phyloP scores from a whole-genome alignment of 495 filamentous ascomycete genomes.

The Cenococcum geophilum region DNA sequence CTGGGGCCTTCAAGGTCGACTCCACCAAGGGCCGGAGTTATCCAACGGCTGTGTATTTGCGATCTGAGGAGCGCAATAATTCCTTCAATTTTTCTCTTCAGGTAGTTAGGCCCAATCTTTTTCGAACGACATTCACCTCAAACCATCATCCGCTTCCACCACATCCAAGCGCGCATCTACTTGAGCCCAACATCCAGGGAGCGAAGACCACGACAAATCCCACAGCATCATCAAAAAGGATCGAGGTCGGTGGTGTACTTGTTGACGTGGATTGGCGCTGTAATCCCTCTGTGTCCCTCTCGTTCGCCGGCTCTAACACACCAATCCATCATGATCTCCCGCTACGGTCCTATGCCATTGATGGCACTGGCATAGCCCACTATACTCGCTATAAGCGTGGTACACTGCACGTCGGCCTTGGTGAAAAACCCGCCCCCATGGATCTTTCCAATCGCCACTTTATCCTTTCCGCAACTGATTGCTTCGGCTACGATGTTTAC shows the following conservation, averaged over 20 bases:
- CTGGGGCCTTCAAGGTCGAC: constrained; percentile 10
- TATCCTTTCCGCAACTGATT: constrained; percentile 59
- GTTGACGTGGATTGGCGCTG: constrained; percentile 51
- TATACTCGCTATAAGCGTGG: constrained; percentile 54
- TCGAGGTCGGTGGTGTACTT: constrained; percentile 46
- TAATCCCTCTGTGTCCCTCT: constrained; percentile 52
- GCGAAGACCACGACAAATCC: constrained; percentile 31
- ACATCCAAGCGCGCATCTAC: constrained; percentile 51
- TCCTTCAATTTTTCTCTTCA: constrained; percentile 54
- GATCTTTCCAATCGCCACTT: constrained; percentile 61
- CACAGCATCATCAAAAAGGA: constrained; percentile 28
- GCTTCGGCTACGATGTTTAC: constrained; percentile 64
- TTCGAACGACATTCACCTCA: constrained; percentile 60
- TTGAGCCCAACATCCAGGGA: constrained; percentile 35
- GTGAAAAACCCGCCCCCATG: constrained; percentile 66
- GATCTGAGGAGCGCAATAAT: constrained; percentile 38
- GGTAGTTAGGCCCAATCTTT: constrained; percentile 52
- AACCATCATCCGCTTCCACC: constrained; percentile 52
- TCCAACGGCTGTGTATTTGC: constrained; percentile 37
- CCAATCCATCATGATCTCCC: constrained; percentile 54
- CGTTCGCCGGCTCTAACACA: constrained; percentile 44
- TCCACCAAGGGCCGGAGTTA: background rate
- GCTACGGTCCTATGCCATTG: constrained; percentile 56
- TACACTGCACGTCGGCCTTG: constrained; percentile 59
- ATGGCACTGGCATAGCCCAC: constrained; percentile 52